Evolutionary conservation across 805 yeast species (phyloP).

Genomic region (Teunomyces gatunensis): DNA sequence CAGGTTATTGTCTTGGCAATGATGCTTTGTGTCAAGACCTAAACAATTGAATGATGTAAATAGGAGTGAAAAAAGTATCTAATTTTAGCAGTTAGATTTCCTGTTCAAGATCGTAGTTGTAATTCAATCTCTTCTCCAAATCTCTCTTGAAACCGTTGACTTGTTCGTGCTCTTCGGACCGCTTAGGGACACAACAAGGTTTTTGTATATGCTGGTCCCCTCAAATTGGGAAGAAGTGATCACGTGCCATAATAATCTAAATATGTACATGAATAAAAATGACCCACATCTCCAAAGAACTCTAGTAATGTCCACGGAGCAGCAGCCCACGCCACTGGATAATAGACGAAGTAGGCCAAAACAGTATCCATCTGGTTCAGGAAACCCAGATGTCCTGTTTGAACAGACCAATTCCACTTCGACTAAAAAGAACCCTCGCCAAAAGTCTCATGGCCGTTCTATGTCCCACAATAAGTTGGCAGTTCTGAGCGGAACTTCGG

Average conservation of each 20-base stretch:
- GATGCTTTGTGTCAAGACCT: background rate
- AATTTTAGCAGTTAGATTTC: background rate
- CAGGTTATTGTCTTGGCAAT: background rate
- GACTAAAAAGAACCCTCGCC: slow-evolving; percentile 1
- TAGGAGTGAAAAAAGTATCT: background rate
- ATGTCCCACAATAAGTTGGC: slow-evolving; percentile 3
- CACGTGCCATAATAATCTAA: background rate
- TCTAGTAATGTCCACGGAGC: background rate
- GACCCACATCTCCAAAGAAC: background rate
- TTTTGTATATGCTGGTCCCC: background rate
- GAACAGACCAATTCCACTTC: background rate
- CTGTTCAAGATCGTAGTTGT: background rate
- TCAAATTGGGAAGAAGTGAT: background rate
- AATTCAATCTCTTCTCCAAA: background rate
- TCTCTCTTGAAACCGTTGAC: background rate
- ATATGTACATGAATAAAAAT: background rate
- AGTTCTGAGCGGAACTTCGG: background rate
- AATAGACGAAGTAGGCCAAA: slow-evolving; percentile 3
- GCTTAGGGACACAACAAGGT: no score
- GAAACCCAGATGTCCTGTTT: background rate
- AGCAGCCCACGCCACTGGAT: background rate
- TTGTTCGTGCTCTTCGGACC: background rate
- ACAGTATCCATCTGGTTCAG: background rate
- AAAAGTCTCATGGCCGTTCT: slow-evolving; percentile 1
- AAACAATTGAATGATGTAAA: background rate